Evolutionary conservation across 1,284 basidiomycete genomes (phyloP), one percentile per base, ranked within the genome.

Genomic region (Pseudomicrostroma phylloplanum): DNA sequence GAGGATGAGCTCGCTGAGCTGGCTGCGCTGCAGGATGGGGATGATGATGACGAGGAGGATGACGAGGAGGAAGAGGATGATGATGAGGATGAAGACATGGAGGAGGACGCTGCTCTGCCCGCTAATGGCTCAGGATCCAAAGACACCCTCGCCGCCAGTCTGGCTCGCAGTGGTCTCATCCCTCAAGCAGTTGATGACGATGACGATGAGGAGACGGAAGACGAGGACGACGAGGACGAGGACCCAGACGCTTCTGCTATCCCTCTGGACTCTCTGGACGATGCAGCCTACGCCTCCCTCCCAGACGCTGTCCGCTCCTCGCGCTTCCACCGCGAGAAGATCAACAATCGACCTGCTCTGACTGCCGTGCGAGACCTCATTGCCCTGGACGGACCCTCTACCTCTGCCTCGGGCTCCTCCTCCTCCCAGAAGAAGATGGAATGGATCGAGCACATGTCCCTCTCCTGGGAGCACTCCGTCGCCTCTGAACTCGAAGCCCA

Each of bases 401-500:
- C 26, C 39, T 39, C 30, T 40, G 21, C 13, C 6, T 36, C 30
- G 9, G 56, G 65, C 6, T 59, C 73, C 13, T 58, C 66, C 1
- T 58, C 66, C 11, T 57, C 67, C n/a, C 56, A 59, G 57, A 60
- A 51, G 46, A 64, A 67, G 26, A 64, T 78, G 26, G 70, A 76
- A 1, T 79, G 76, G 76, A 74, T 78, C 56, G 77, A 79, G 65
- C 73, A 71, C 2, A 74, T 78, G 70, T 62, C 66, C 23, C 55
- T 78, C 41, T 65, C 56, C 15, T 74, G 74, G 62, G 65, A 67
- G 11, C 62, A 67, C 55, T 61, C 60, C 0, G 55, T 74, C 39
- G 65, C 71, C 1, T 60, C 68, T 25, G 85, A 89, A 1, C 88
- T 89, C 9, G 89, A 23, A 3, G 57, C 3, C 6, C 54, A 59